Evolutionary conservation across 106 monocot species (phyloP).

Genomic region (Allium sativum): DNA sequence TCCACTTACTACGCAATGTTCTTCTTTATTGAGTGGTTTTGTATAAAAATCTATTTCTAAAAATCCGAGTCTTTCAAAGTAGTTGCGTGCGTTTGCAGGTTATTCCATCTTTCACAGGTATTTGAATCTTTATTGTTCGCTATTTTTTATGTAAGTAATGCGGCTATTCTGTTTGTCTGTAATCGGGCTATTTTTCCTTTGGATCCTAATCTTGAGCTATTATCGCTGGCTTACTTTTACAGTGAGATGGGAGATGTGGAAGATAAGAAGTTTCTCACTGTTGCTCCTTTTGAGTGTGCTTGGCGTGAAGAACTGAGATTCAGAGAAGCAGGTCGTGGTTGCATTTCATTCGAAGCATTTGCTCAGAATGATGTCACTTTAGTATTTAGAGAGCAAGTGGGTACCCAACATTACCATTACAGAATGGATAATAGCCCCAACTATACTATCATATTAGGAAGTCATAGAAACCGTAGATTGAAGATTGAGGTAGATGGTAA

Average conservation of each 20-base stretch:
- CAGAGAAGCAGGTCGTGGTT: slow-evolving; percentile 87
- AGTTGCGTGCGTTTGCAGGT: too few species aligned
- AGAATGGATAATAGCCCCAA: slow-evolving; percentile 82
- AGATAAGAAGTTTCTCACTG: slow-evolving; percentile 64
- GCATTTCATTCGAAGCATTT: slow-evolving; percentile 83
- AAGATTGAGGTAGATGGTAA: slow-evolving; percentile 89
- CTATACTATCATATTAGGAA: slow-evolving; percentile 84
- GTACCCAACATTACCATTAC: slow-evolving; percentile 85
- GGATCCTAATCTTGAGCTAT: too few species aligned
- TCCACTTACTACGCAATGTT: too few species aligned
- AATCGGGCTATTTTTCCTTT: too few species aligned
- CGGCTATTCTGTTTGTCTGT: too few species aligned
- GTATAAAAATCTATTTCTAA: too few species aligned
- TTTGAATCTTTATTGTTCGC: too few species aligned
- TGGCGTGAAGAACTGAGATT: slow-evolving; percentile 87
- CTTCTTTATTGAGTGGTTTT: too few species aligned
- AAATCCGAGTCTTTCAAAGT: too few species aligned
- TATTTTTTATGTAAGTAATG: too few species aligned
- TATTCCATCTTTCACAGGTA: too few species aligned
- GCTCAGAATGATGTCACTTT: slow-evolving; percentile 94
- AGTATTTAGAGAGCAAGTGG: slow-evolving; percentile 85
- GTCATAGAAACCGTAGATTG: slow-evolving; percentile 78
- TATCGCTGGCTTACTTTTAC: too few species aligned
- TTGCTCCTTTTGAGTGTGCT: slow-evolving; percentile 82
- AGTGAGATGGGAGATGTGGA: slow-evolving; percentile 17